Evolutionary conservation across 768 basidiomycete genomes (phyloP).

Genomic region (Lentinula detonsa): DNA sequence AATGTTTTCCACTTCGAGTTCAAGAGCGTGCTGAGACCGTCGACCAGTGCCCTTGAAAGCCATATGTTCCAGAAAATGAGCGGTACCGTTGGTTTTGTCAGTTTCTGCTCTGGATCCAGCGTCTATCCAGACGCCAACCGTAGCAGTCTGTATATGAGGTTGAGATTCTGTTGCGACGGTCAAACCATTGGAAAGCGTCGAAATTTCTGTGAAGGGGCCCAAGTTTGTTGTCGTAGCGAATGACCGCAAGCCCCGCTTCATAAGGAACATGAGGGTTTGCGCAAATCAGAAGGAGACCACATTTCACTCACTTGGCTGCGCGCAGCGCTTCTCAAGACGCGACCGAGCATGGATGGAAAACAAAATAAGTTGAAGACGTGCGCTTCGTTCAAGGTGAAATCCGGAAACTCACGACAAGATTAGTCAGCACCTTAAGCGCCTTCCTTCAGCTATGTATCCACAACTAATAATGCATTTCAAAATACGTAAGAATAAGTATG

Average conservation of each 20-base stretch:
- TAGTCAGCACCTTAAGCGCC: background rate
- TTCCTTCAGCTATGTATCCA: no score
- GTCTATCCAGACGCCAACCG: slow-evolving; percentile 99
- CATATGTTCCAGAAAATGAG: slow-evolving; percentile 99
- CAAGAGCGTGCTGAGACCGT: slow-evolving; percentile 83
- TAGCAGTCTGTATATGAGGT: slow-evolving; percentile 89
- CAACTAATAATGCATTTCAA: background rate
- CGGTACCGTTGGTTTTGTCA: slow-evolving; percentile 90
- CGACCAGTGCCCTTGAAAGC: slow-evolving; percentile 94
- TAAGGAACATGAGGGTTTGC: background rate
- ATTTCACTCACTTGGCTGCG: slow-evolving; percentile 29
- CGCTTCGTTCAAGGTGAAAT: slow-evolving; percentile 11
- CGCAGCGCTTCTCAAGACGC: slow-evolving; percentile 33
- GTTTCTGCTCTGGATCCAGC: slow-evolving; percentile 97
- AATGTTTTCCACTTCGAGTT: slow-evolving; percentile 96
- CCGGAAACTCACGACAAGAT: background rate
- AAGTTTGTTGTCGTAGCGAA: slow-evolving; percentile 70
- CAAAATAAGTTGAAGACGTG: background rate
- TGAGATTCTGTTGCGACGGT: slow-evolving; percentile 92
- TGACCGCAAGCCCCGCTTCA: slow-evolving; percentile 52
- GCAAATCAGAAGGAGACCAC: slow-evolving; percentile 6
- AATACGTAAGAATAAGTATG: background rate
- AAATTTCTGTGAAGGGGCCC: slow-evolving; percentile 81
- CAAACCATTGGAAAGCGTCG: slow-evolving; percentile 91
- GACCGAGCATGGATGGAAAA: slow-evolving; percentile 25